phyloP scores from a whole-genome alignment of 805 yeast genomes.

The Pachysolen tannophilus region DNA sequence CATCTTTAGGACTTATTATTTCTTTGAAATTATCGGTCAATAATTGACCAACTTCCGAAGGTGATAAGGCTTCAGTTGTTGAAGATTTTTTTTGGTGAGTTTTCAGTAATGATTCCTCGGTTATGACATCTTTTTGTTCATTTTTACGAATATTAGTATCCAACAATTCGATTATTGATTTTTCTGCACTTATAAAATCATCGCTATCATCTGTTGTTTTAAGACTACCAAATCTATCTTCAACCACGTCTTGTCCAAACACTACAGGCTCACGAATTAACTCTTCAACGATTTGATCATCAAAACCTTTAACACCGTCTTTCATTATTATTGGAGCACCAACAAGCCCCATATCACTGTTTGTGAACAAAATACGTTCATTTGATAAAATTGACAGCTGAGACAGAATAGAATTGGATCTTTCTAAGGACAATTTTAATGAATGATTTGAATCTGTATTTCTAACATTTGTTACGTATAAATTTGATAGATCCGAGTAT shows the following conservation, averaged over 20 bases:
- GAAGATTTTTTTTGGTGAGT: conserved; percentile 7
- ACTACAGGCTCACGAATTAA: conserved; percentile 4
- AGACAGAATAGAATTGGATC: conserved; percentile 21
- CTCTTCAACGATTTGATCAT: conserved; percentile 14
- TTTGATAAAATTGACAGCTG: conserved; percentile 19
- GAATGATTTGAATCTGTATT: conserved; percentile 18
- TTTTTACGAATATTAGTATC: no score
- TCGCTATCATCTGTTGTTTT: no score
- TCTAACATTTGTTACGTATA: conserved; percentile 25
- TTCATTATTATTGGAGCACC: conserved; percentile 10
- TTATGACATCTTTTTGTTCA: no score
- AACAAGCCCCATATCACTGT: conserved; percentile 11
- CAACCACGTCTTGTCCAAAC: not conserved
- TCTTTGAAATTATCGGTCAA: conserved; percentile 4
- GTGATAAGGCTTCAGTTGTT: conserved; percentile 5
- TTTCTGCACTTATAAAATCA: no score
- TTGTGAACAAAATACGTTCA: conserved; percentile 17
- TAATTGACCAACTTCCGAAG: conserved; percentile 7
- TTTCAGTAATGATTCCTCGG: not conserved
- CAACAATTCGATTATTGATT: no score
- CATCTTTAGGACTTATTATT: conserved; percentile 2
- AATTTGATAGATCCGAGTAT: conserved; percentile 21
- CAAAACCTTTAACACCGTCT: conserved; percentile 17
- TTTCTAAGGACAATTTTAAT: conserved; percentile 19
- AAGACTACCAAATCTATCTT: not conserved